phyloP scores from a whole-genome alignment of 192 early-diverging fungal species.

The Dissophora ornata region DNA sequence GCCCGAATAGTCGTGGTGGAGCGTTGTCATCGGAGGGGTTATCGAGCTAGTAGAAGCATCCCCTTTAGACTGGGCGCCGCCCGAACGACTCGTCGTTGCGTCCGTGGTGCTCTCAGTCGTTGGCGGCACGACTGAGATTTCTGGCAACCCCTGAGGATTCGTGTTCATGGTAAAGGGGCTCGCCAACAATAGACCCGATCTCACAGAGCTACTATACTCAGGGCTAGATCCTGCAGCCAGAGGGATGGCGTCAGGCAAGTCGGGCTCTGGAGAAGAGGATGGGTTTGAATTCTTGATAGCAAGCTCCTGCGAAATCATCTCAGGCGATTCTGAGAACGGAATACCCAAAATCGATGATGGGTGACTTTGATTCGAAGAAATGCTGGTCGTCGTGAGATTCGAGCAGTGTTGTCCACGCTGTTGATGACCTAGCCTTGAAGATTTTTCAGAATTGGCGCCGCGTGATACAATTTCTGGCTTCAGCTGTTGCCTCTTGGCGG shows the following conservation, averaged over 20 bases:
- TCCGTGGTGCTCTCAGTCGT: neutral
- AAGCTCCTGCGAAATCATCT: slow-evolving; percentile 27
- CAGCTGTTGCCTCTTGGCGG: neutral
- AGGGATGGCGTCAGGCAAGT: too few relatives aligned
- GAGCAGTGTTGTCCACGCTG: neutral
- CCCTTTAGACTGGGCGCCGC: neutral
- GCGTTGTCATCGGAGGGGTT: neutral
- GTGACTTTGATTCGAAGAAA: slow-evolving; percentile 20
- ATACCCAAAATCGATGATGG: slow-evolving; percentile 36
- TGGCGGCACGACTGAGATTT: slow-evolving; percentile 19
- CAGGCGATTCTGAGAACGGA: slow-evolving; percentile 44
- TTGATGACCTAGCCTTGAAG: neutral
- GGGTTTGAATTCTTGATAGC: neutral
- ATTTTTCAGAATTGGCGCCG: neutral
- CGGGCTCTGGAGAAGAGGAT: neutral
- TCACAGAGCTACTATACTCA: neutral
- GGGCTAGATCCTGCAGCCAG: too few relatives aligned
- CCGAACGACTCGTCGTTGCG: neutral
- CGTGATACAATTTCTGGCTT: neutral
- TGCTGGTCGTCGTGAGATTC: slow-evolving; percentile 24
- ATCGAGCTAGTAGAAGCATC: neutral
- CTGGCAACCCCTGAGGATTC: neutral
- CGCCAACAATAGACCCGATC: slow-evolving; percentile 3
- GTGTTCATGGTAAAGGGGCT: neutral
- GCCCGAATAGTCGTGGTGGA: neutral